Percentiles rank a stretch among this genome's conserved stretches.
phyloP scores from a whole-genome alignment of 129 eudicot genomes.

The Solidago caesia region DNA sequence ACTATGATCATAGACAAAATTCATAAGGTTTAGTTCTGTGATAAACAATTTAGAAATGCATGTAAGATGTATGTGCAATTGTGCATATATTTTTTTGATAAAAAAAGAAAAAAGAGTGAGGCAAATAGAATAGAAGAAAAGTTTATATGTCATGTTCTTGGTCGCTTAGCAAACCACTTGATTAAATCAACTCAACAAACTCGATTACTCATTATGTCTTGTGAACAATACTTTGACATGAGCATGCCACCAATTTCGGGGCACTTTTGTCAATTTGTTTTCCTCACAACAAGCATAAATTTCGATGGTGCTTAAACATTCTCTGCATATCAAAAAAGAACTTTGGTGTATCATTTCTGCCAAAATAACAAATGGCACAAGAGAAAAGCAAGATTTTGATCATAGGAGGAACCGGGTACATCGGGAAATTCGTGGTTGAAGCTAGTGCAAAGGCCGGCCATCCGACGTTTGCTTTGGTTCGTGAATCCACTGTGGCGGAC shows the following conservation, averaged over 20 bases:
- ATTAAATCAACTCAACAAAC: too few species aligned
- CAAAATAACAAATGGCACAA: conserved; percentile 33
- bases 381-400: conserved; percentile 61
- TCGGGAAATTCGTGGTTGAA: conserved; percentile 60
- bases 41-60: too few species aligned
- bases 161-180: too few species aligned
- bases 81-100: too few species aligned
- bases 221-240: not conserved
- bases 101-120: too few species aligned
- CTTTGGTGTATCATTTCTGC: not conserved
- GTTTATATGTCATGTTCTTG: too few species aligned
- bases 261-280: conserved; percentile 7
- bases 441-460: conserved; percentile 68
- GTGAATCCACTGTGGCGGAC: conserved; percentile 52
- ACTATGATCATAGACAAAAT: too few species aligned
- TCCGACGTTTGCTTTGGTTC: conserved; percentile 55
- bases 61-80: too few species aligned
- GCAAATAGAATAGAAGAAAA: too few species aligned
- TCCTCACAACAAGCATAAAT: conserved; percentile 24
- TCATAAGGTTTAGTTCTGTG: too few species aligned
- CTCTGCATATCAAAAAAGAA: not conserved
- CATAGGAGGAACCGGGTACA: conserved; percentile 79
- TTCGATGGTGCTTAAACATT: conserved; percentile 4
- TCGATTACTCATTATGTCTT: too few species aligned
- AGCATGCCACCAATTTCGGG: conserved; percentile 8